Base-by-base conservation (phyloP, 306 rosid species). In the Pyrus bretschneideri region DNA sequence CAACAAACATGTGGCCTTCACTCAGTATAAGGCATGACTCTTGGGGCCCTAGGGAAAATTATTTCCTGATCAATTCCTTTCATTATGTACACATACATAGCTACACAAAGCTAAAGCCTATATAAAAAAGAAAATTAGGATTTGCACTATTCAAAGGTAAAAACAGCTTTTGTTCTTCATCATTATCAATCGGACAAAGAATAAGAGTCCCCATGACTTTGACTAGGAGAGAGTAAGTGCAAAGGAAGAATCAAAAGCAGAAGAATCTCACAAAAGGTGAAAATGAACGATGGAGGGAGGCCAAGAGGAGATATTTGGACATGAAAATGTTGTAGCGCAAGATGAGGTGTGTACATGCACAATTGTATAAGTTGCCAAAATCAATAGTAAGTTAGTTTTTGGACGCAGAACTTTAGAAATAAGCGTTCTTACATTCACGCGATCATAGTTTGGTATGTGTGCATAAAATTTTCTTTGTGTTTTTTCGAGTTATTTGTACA, bases 211-310 rank as follows among this genome's bases (percentile, higher is more conserved):
- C 82, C 60, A 31, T 65, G 78, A 66, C 62, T 72, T 67, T 67
- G 63, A 23, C 27, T 9, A 25, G 57, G 57, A 61, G 6, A 14
- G 10, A 14, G 67, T 6, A 62, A 13, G 67, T 31, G n/a, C 6
- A 17, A 4, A 18, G 71, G 22, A 27, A 63, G 31, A 27, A 63
- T 71, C 69, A 25, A 51, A 44, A 18, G 72, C 27, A 11, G 21
- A 62, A 14, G 63, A 65, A 27, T 22, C 46, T 71, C 29, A 52
- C 60, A 38, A 46, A 68, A 14, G 11, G 51, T 13, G 4, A 63
- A 63, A 78, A 71, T 49, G 77, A 54, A 71, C 65, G 81, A 71
- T 35, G 72, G 67, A 65, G 9, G 68, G 35, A 66, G 25, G 27
- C 63, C 51, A 9, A 55, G 61, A 58, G 15, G 14, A 17, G 31